Conservation (phyloP, 495 filamentous ascomycete genomes). For the Bathelium albidoporum region DNA sequence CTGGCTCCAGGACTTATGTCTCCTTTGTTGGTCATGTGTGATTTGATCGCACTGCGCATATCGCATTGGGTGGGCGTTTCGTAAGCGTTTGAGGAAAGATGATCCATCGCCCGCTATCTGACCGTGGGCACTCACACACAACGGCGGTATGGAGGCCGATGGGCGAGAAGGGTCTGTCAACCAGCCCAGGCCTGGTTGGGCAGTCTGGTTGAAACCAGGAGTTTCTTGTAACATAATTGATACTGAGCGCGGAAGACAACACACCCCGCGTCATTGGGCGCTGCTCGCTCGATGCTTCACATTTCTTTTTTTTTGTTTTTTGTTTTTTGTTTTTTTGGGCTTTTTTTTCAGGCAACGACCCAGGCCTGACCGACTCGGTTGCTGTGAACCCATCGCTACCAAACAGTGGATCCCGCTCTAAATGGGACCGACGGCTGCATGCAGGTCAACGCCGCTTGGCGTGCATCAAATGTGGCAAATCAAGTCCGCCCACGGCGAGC, state of each 20-base stretch:
- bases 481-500: no score
- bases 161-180: not conserved
- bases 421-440: no score
- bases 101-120: not conserved
- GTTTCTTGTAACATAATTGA: not conserved
- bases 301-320: not conserved
- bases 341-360: no score
- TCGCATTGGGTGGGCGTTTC: constrained; percentile 1
- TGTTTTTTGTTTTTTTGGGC: not conserved
- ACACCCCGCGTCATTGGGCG: not conserved
- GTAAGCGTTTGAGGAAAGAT: not conserved
- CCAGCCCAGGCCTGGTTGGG: not conserved
- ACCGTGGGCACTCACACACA: not conserved
- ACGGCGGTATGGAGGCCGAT: not conserved
- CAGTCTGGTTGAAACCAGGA: not conserved
- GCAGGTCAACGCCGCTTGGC: no score
- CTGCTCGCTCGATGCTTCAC: not conserved
- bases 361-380: not conserved
- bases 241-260: not conserved
- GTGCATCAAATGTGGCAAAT: no score
- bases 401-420: not conserved
- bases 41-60: not conserved
- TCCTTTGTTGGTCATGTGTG: not conserved
- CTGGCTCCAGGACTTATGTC: not conserved
- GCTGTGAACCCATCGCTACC: not conserved